phyloP scores from a whole-genome alignment of 2,329 filamentous ascomycete genomes.

The Cladobotryum protrusum region DNA sequence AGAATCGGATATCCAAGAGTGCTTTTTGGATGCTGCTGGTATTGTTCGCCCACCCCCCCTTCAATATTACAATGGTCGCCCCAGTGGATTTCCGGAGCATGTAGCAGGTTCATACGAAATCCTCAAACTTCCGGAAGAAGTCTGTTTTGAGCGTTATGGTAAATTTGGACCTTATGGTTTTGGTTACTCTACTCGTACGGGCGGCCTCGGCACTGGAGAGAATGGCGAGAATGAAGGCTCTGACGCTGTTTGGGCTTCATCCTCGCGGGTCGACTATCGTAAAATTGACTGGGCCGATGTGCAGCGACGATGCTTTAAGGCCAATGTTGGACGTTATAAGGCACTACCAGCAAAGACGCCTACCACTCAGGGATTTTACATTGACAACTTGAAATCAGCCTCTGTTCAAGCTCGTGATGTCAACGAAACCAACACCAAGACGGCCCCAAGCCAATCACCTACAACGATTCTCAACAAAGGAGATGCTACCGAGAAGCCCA shows the following conservation, averaged over 20 bases:
- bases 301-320: slow-evolving; percentile 65
- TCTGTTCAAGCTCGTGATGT: slow-evolving; percentile 1
- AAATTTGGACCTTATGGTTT: slow-evolving; percentile 83
- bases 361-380: slow-evolving; percentile 46
- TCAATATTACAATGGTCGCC: slow-evolving; percentile 69
- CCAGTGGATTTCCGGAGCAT: slow-evolving; percentile 76
- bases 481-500: neutral
- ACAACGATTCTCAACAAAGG: neutral
- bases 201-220: slow-evolving; percentile 79
- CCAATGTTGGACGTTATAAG: slow-evolving; percentile 66
- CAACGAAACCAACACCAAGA: neutral
- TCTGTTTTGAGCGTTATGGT: slow-evolving; percentile 91
- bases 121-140: slow-evolving; percentile 70
- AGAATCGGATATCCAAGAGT: slow-evolving; percentile 55
- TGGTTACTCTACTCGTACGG: slow-evolving; percentile 72
- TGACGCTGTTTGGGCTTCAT: slow-evolving; percentile 69
- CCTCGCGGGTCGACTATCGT: slow-evolving; percentile 69
- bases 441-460: neutral
- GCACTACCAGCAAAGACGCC: slow-evolving; percentile 34
- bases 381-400: slow-evolving; percentile 17
- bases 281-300: slow-evolving; percentile 72
- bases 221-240: slow-evolving; percentile 76
- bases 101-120: slow-evolving; percentile 82
- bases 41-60: slow-evolving; percentile 63
- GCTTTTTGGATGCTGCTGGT: slow-evolving; percentile 67